Evolutionary conservation across 305 asterid genomes (phyloP), one percentile per base, ranked within the genome.

Genomic region (Coffea humblotiana): DNA sequence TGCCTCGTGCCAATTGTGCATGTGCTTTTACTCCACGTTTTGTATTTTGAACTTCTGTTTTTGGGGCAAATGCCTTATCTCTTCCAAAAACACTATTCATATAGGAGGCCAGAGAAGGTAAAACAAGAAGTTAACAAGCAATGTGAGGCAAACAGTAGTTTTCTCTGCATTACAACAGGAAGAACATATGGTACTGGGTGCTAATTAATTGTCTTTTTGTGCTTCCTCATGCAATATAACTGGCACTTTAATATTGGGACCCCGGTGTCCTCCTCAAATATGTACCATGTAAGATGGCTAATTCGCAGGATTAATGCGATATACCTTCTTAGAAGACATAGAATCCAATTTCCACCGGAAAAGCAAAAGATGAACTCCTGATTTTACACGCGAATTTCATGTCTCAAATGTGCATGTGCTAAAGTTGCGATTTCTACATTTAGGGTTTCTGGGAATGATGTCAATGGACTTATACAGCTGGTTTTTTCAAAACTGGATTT

Each of bases 21-120:
- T 79, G 73, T 72, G 78, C 66, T 72, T 32, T 32, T 71, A 61
- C 23, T 18, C 37, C 66, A 78, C 81, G 69, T 74, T 32, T 56
- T 76, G 8, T 35, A 29, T 48, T 63, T 72, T 56, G 29, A 52
- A 72, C 37, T 61, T 61, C 82, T 64, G 0, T 32, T 73, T 61
- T 47, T 37, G 18, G 80, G 15, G 3, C 19, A 21, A 77, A 48
- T 3, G 66, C 47, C 65, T 66, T 63, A 49, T 77, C 51, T 29
- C 51, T 52, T 75, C 45, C 32, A 29, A 25, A 40, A 40, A 52
- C 43, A 71, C n/a, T 71, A 47, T 66, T 29, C 23, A 66, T 29
- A 32, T 4, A 29, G 37, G 8, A 11, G 69, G 32, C 35, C 29
- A 10, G 23, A 66, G n/a, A 66, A 6, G 27, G 21, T 66, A 40